Evolutionary conservation across 495 filamentous ascomycete genomes (phyloP).

Genomic region (Trichoderma orchidacearum): DNA sequence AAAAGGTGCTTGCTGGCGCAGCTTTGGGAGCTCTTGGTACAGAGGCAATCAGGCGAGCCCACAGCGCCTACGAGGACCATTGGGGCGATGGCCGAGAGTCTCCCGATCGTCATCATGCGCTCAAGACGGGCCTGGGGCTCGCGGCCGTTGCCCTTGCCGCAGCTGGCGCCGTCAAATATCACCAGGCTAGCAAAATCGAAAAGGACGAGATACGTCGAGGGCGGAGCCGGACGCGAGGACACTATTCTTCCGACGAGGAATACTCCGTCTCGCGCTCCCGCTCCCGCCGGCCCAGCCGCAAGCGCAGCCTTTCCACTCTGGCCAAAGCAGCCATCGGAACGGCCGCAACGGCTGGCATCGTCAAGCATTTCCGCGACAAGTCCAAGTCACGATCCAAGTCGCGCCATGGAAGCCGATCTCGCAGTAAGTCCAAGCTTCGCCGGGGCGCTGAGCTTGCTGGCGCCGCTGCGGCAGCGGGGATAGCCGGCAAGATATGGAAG

Average conservation of each 20-base stretch:
- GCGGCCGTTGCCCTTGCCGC: constrained; percentile 64
- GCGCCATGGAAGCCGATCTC: constrained; percentile 38
- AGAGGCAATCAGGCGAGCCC: constrained; percentile 59
- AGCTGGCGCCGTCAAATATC: constrained; percentile 68
- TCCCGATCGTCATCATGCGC: constrained; percentile 29
- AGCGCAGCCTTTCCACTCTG: constrained; percentile 53
- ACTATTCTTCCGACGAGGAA: constrained; percentile 11
- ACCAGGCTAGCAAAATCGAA: constrained; percentile 51
- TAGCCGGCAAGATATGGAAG: constrained; percentile 71
- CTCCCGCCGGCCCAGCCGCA: constrained; percentile 27
- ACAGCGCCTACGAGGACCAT: constrained; percentile 56
- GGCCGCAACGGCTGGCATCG: constrained; percentile 63
- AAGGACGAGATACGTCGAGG: constrained; percentile 53
- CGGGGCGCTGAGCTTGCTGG: constrained; percentile 51
- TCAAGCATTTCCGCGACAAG: constrained; percentile 60
- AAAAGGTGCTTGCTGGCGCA: constrained; percentile 66
- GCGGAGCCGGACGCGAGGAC: constrained; percentile 50
- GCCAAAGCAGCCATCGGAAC: constrained; percentile 69
- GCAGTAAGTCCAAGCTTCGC: constrained; percentile 40
- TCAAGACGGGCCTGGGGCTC: constrained; percentile 59
- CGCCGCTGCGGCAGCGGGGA: constrained; percentile 66
- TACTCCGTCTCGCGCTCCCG: constrained; percentile 16
- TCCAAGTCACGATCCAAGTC: constrained; percentile 34
- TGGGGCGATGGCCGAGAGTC: constrained; percentile 34
- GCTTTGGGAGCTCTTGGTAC: constrained; percentile 73